A percentile compares a stretch with the other conserved stretches of the same genome.
phyloP scores from a whole-genome alignment of 2,329 filamentous ascomycete species.

The Fusarium sp. region DNA sequence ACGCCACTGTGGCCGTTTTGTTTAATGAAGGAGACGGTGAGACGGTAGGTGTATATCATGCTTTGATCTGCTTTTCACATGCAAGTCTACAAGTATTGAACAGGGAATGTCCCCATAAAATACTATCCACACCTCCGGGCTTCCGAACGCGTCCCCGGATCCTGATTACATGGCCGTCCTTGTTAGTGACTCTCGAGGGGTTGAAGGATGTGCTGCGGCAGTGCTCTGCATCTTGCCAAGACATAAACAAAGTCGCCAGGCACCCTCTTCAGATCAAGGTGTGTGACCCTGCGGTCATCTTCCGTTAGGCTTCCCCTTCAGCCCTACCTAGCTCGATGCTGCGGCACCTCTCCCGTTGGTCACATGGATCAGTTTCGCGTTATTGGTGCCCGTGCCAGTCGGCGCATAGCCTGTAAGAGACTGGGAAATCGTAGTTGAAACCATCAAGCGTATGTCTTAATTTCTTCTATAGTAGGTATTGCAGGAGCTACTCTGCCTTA shows the following conservation, averaged over 20 bases:
- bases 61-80: constrained; percentile 30
- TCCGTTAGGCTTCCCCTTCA: constrained; percentile 37
- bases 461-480: not conserved
- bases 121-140: constrained; percentile 17
- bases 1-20: not conserved
- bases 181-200: constrained; percentile 12
- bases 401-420: not conserved
- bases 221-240: constrained; percentile 30
- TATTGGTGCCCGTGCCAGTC: not conserved
- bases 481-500: constrained; percentile 9
- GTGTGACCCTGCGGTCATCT: constrained; percentile 41
- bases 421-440: not conserved
- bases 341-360: constrained; percentile 5
- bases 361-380: constrained; percentile 12
- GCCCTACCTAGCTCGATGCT: constrained; percentile 31
- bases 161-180: constrained; percentile 9
- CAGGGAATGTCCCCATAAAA: constrained; percentile 17
- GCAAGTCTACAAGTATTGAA: constrained; percentile 7
- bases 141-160: constrained; percentile 29
- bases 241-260: constrained; percentile 3
- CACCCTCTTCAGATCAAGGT: constrained; percentile 24
- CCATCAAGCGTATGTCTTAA: constrained; percentile 5
- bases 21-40: not conserved
- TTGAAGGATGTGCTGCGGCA: constrained; percentile 18
- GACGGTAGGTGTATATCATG: not conserved